Evolutionary conservation across 768 basidiomycete species (phyloP).

Genomic region (Tricholoma flavovirens): DNA sequence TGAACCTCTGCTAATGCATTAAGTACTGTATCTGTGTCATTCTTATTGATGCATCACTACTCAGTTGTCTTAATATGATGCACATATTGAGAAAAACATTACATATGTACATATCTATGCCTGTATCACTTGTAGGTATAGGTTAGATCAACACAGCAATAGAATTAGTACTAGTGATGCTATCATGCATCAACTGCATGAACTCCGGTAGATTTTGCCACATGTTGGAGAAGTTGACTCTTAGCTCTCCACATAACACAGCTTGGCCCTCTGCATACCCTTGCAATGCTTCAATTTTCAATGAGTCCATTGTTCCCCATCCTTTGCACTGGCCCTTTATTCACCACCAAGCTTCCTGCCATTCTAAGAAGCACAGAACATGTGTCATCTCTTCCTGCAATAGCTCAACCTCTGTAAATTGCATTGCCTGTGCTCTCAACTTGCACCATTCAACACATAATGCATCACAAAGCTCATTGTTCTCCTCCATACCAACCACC

Average conservation of each 20-base stretch:
- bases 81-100: neutral
- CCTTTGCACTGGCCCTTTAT: too few relatives aligned
- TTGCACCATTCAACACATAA: too few relatives aligned
- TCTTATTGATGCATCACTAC: neutral
- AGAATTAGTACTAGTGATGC: neutral
- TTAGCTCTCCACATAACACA: neutral
- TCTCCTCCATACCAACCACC: too few relatives aligned
- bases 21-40: too few relatives aligned
- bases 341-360: too few relatives aligned
- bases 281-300: conserved; percentile 6
- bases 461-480: too few relatives aligned
- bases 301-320: too few relatives aligned
- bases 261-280: conserved; percentile 11
- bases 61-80: neutral
- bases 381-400: too few relatives aligned
- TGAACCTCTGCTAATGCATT: neutral
- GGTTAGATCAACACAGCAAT: neutral
- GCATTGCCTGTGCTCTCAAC: too few relatives aligned
- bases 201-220: conserved; percentile 3
- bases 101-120: neutral
- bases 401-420: too few relatives aligned
- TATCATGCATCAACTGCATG: neutral
- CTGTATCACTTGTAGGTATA: neutral
- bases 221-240: neutral
- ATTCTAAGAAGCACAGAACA: too few relatives aligned